Conservation (phyloP, 108 stramenopile species). For the Schizochytrium sp. region DNA sequence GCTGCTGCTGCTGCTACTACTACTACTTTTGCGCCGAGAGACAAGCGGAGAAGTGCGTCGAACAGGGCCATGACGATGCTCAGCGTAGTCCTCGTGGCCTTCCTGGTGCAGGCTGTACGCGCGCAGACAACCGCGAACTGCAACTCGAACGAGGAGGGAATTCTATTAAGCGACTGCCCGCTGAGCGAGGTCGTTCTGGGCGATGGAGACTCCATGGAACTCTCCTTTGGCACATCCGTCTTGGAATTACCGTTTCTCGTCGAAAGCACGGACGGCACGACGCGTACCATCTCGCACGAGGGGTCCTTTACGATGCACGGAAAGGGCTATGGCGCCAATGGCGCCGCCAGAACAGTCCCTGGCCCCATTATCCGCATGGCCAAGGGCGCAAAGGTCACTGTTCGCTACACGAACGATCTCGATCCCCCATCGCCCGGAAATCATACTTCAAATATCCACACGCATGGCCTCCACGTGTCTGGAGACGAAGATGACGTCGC, state of each 20-base stretch:
- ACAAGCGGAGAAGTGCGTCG: background rate
- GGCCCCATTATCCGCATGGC: background rate
- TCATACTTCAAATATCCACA: background rate
- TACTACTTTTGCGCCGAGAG: background rate
- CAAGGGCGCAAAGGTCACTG: conserved; percentile 1
- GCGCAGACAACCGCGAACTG: background rate
- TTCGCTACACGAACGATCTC: background rate
- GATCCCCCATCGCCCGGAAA: background rate
- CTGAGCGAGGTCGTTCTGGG: background rate
- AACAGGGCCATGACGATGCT: background rate
- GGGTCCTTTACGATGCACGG: background rate
- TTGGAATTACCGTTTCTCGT: background rate
- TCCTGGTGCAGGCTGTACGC: background rate
- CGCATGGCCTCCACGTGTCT: background rate
- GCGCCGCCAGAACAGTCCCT: background rate
- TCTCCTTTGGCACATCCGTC: background rate
- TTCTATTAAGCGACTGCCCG: background rate
- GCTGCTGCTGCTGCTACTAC: background rate
- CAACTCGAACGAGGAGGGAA: background rate
- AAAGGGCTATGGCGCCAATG: background rate
- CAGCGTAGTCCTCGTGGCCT: background rate
- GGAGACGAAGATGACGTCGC: background rate
- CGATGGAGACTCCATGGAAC: background rate
- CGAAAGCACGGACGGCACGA: background rate
- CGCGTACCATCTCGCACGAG: background rate